Base-by-base conservation (phyloP, 257 asterid genomes). In the Fraxinus anomala region DNA sequence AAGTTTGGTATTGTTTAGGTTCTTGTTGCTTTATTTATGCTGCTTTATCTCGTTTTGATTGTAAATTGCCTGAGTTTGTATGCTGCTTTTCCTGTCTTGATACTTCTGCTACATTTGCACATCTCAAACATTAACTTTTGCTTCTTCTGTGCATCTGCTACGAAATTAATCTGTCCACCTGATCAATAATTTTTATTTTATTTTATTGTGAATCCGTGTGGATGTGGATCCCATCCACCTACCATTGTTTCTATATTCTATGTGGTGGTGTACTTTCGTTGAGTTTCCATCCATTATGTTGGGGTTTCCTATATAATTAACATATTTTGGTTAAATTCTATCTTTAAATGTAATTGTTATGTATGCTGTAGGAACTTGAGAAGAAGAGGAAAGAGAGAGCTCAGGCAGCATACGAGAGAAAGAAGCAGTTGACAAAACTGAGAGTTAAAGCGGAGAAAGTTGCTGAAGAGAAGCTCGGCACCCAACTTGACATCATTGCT, bases 321-420 rank as follows among this genome's bases (percentile, higher is more conserved):
- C 63, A 51, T 51, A 14, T 19, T 56, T 23, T 4, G 67, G 14
- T 21, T 6, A 47, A 47, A 47, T 47, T 68, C 36, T 4, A 12
- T 33, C 11, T 36, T 16, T 37, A 6, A 40, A 42, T 2, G 3
- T 17, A 4, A 33, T 17, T 33, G 3, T 23, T 16, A 19, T 70
- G 71, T 36, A 36, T 26, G 9, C 67, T 14, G 10, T 56, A 94
- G 98, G 97, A 94, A 79, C 81, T 94, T 26, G 97, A 94, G 91
- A 84, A 89, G 87, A 94, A 94, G 97, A 92, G 98, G 78, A 94
- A 92, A 70, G 97, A 94, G 40, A 89, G 97, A 78, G 83, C 97
- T 56, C 96, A 91, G 83, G 88, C 74, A n/a, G 49, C 83, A 14
- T 94, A 94, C 19, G 94, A 91, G 89, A 94, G 89, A 83, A 94